Base-by-base conservation (phyloP, 495 filamentous ascomycete species). In the Penicillium salamii region DNA sequence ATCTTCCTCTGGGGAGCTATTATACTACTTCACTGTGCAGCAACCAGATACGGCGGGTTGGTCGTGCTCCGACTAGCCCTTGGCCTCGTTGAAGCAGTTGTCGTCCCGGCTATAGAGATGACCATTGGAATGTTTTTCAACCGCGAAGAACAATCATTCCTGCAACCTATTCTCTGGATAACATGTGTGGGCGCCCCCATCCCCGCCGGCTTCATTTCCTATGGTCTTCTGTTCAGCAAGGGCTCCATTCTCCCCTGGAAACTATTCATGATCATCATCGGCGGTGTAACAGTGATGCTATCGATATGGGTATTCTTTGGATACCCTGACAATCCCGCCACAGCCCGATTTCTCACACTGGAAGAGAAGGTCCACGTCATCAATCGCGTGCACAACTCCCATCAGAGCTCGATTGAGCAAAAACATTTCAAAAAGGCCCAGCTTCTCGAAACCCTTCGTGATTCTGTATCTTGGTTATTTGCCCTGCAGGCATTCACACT, bases 91-190 rank as follows among this genome's bases (percentile, higher is more conserved):
- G 61, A 64, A 41, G 46, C 61, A 1, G 38, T 49, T 3, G 14
- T 64, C 14, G 58, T 64, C 3, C 61, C 61, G 3, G 61, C 58
- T 5, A 55, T 64, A 29, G 58, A 61, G 36, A 58, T 64, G 21
- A 58, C 61, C 2, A 48, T 64, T 1, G 58, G 58, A 18, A 64
- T 64, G 61, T 64, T 64, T 39, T 61, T 64, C 38, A 58, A 44
- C 36, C 54, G 38, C 11, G 12, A 53, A 12, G 61, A 64, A 46
- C 61, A 61, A 33, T 40, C 51, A 3, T 42, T 53, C 11, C 36
- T 61, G 7, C 58, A 61, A 33, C 61, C 61, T 7, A 37, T 64
- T 13, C 49, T 64, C 28, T 64, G 61, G 61, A 46, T 56, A 3
- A 54, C 54, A 11, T 61, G 58, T 8, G 29, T 51, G 21, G 58